Evolutionary conservation across 495 filamentous ascomycete species (phyloP), one percentile per base, ranked within the genome.

Genomic region (Penicillium daleae): DNA sequence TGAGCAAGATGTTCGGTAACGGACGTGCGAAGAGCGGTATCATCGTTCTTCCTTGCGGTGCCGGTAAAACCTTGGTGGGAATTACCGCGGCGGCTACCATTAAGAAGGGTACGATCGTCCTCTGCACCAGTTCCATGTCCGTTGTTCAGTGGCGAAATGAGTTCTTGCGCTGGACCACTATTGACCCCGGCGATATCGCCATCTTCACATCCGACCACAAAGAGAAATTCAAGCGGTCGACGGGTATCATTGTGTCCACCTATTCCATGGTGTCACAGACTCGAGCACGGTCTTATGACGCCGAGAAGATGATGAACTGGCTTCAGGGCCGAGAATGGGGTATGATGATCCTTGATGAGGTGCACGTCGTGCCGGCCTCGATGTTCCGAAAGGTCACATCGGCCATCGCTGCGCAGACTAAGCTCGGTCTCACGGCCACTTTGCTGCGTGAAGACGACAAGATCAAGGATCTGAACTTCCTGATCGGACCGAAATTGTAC

Each of bases 1-100:
- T 99, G 31, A 93, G 90, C 77, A 98, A 99, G 74, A 98, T 99
- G 96, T 99, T 99, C 69, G 93, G 95, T 68, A 99, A 99, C 71
- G 93, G 93, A 58, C 86, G 95, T 71, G 93, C 95, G 22, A 95
- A 96, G 76, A 96, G 92, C 77, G 95, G 96, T 65, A 96, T 99
- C 66, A 98, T 99, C 61, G 95, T 99, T 48, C 74, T 99, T 65
- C 95, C 95, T 54, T 99, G 96, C 76, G 95, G 95, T 42, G 96
- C 95, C 13, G 95, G 95, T 33, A 99, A 99, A 78, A 99, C 95
- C 1, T 76, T 99, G 57, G 95, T 99, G 12, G 95, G 95, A 32
- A 97, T 98, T 62, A 97, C 95, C 3, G 95, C 95, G 19, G 95
- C 92, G 22, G 98, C 94, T 74, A 98, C 96, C 0, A 93, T 98